Conservation (phyloP, 768 basidiomycete species). For the Pleurotus eryngii region DNA sequence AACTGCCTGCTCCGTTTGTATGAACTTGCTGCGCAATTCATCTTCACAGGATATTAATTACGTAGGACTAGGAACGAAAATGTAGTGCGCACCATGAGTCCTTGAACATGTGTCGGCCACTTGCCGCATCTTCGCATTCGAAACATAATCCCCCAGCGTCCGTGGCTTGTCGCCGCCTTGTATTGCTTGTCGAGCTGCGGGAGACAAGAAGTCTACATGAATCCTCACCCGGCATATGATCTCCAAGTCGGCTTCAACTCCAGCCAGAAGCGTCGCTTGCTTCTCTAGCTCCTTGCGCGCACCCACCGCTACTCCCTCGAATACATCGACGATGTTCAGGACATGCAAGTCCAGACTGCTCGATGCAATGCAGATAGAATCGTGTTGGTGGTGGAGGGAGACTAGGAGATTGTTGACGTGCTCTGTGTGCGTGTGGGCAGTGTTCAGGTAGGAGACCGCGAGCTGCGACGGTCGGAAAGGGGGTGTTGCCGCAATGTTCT, state of each 20-base stretch:
- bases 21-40: conserved; percentile 53
- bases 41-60: conserved; percentile 33
- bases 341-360: conserved; percentile 69
- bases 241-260: conserved; percentile 69
- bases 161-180: conserved; percentile 67
- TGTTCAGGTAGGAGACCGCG: conserved; percentile 61
- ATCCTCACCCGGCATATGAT: conserved; percentile 64
- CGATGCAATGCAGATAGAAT: conserved; percentile 72
- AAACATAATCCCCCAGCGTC: conserved; percentile 79
- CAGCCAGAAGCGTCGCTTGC: conserved; percentile 59
- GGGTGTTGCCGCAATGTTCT: conserved; percentile 64
- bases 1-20: conserved; percentile 52
- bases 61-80: not conserved
- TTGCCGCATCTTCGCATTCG: conserved; percentile 72
- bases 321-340: conserved; percentile 67
- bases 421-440: conserved; percentile 63
- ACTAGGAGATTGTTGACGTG: conserved; percentile 48
- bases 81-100: conserved; percentile 57
- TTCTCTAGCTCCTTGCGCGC: conserved; percentile 65
- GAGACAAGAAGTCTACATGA: conserved; percentile 74
- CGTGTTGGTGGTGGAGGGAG: conserved; percentile 62
- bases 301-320: conserved; percentile 54
- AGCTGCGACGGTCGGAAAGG: conserved; percentile 67
- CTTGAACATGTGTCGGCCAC: conserved; percentile 69
- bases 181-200: conserved; percentile 62